Base-by-base conservation (phyloP, 768 basidiomycete genomes). In the Thelephora ganbajun region DNA sequence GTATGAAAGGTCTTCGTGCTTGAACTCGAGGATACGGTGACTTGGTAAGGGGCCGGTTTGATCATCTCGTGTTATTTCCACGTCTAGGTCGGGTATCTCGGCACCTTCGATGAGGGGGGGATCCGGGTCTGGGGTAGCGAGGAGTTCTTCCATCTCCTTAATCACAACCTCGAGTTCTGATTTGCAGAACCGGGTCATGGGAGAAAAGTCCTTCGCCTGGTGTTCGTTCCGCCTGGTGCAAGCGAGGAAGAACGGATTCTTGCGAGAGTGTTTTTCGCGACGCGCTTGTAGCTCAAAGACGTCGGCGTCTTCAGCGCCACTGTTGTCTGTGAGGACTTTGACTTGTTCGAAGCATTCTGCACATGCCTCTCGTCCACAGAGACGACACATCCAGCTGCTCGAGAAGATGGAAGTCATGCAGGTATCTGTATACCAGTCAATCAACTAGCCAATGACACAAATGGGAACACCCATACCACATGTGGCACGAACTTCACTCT, bases 331-430 rank as follows among this genome's bases (percentile, higher is more conserved):
- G 33, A 84, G 65, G 12, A 79, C 76, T 48, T 67, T 64, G 46
- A 93, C 77, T 53, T 77, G 80, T 22, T 72, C 68, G 56, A 77
- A 86, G 59, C 93, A 96, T 50, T 88, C 84, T 1, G 79, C 70
- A 59, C 93, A 97, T 7, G 85, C 79, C 63, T 96, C 93, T 9
- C 88, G 78, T 4, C 89, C 93, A 61, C 93, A 97, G 35, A 77
- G 59, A n/a, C 83, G 74, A 60, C 91, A 94, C 76, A 93, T 85
- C 79, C 86, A 94, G 26, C 80, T 83, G 49, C 78, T 80, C 5
- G 84, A 83, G 63, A 94, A 94, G 49, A 94, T 79, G 11, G 91
- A 93, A 4, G 89, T 92, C 72, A 89, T 85, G 62, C 92, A 96
- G 1, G 85, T 89, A 63, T 96, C 91, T 94, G 59, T 18, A 14